Base-by-base conservation (phyloP, 495 filamentous ascomycete genomes). In the Hypoxylon cercidicola region DNA sequence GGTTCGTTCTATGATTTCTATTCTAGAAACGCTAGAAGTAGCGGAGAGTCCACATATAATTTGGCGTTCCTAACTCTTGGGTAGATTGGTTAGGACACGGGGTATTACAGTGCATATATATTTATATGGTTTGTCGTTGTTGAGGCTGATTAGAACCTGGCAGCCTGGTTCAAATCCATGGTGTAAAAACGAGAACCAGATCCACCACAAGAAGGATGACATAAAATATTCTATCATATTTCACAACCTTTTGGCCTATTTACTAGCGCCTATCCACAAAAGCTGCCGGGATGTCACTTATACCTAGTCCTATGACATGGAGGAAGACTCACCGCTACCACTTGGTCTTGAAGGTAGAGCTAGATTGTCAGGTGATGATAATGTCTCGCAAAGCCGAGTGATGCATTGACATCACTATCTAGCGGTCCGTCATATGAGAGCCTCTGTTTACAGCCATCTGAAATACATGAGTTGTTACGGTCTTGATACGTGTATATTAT, bases 1-100 rank as follows among this genome's bases (percentile, higher is more conserved):
- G 11, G 25, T 3, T 28, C 30, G 30, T 54, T 56, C 40, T 48
- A 13, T 55, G 34, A 56, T 52, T 52, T 49, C 48, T 43, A 32
- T 68, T 64, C 65, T 68, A 68, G 65, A 68, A 68, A 45, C 59
- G 53, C 59, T 68, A 62, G 64, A 64, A 68, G 60, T 53, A 60
- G 60, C 60, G 59, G 59, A 52, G 15, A 43, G 15, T 44, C 48
- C 57, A 44, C 32, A 21, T 20, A 32, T 5, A 49, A 59, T 64
- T 46, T 15, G 15, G 28, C 44, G 55, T 52, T 46, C 28, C 41
- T 16, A 43, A 44, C 55, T 55, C 18, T 60, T 21, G 49, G 55
- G 52, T 41, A 56, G 55, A 64, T 60, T 64, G 34, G 41, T 39
- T 32, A 40, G 28, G 34, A 56, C 65, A 60, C 18, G 23, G 61